Evolutionary conservation across 78 protist genomes (phyloP).

Genomic region (Trichosphaerium sp.): DNA sequence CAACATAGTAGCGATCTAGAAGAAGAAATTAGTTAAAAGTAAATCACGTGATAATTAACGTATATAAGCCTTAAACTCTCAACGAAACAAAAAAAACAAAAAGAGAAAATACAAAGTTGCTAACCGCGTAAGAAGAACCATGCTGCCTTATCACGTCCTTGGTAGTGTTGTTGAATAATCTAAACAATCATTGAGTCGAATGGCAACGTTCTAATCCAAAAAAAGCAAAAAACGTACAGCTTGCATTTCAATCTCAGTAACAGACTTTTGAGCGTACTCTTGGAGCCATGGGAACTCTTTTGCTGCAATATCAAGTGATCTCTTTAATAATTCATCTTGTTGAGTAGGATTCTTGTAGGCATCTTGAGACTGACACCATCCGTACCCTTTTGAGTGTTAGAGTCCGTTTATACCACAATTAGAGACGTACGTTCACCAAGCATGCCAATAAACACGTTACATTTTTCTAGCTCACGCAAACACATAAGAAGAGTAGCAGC

Average conservation of each 20-base stretch:
- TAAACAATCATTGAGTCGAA: too few species aligned
- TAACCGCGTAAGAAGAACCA: constrained; percentile 43
- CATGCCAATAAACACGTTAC: constrained; percentile 27
- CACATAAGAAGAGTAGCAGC: constrained; percentile 30
- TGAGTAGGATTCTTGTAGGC: not conserved
- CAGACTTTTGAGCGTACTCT: constrained; percentile 13
- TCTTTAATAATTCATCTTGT: too few species aligned
- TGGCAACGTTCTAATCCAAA: not conserved
- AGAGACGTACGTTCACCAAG: constrained; percentile 44
- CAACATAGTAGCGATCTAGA: too few species aligned
- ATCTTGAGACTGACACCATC: not conserved
- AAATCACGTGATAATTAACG: not conserved
- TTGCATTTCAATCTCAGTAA: constrained; percentile 43
- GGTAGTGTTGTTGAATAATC: not conserved
- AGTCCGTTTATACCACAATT: not conserved
- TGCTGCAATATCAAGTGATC: constrained; percentile 28
- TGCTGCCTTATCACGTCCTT: not conserved
- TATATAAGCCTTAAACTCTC: not conserved
- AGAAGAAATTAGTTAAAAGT: not conserved
- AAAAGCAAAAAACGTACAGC: not conserved
- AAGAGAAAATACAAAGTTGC: constrained; percentile 25
- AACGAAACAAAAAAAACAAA: constrained; percentile 11
- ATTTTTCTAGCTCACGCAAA: constrained; percentile 32
- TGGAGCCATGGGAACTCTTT: constrained; percentile 47
- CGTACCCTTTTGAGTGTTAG: not conserved